Evolutionary conservation across 805 yeast genomes (phyloP).

Genomic region (Metschnikowia noctiluminum): DNA sequence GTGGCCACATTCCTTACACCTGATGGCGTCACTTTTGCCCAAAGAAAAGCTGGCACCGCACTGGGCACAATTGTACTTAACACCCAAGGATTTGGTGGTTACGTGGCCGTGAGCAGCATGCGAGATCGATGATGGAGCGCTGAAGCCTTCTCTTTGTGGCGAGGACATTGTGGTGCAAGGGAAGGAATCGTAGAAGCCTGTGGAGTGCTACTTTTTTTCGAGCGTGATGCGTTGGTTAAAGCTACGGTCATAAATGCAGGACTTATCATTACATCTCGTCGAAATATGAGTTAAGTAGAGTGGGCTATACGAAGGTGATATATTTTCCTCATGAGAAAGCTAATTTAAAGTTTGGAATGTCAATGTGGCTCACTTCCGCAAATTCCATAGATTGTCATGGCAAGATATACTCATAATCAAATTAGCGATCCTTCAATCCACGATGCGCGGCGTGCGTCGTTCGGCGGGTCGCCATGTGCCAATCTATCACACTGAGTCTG

Average conservation of each 20-base stretch:
- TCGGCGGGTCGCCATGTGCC: too few species aligned
- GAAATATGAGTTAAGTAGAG: too few species aligned
- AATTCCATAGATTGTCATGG: too few species aligned
- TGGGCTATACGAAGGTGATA: too few species aligned
- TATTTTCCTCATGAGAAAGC: too few species aligned
- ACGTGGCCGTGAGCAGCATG: slow-evolving; percentile 83
- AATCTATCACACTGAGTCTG: too few species aligned
- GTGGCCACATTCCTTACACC: slow-evolving; percentile 98
- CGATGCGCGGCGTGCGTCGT: too few species aligned
- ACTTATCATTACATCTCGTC: too few species aligned
- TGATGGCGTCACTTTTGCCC: slow-evolving; percentile 91
- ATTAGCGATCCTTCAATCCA: too few species aligned
- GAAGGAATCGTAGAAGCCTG: neutral
- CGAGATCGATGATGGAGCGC: slow-evolving; percentile 71
- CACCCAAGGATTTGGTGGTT: slow-evolving; percentile 63
- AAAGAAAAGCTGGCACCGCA: slow-evolving; percentile 88
- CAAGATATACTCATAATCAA: too few species aligned
- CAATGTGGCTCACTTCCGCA: too few species aligned
- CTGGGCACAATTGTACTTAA: slow-evolving; percentile 92
- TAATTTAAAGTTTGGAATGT: too few species aligned
- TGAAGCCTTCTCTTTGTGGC: slow-evolving; percentile 80
- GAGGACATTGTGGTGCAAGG: slow-evolving; percentile 32
- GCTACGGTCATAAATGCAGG: neutral
- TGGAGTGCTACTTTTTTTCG: neutral
- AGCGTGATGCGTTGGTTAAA: neutral